Conservation (phyloP, 1,284 basidiomycete genomes). For the Mrakiaceae sp. region DNA sequence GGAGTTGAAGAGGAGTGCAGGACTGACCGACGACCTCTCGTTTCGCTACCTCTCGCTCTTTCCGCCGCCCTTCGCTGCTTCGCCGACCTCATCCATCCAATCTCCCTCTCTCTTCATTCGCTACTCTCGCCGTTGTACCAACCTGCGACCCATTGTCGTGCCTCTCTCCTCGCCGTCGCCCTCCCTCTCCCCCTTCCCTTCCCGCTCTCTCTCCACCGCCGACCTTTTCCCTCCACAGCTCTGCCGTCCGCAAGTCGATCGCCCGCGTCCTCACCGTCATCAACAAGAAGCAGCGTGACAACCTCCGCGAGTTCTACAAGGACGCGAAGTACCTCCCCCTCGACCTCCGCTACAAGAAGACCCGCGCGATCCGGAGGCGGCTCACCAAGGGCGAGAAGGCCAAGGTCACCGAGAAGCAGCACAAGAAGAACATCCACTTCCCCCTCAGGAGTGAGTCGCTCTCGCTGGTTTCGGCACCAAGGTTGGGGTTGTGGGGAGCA, state of each 20-base stretch:
- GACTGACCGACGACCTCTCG: not conserved
- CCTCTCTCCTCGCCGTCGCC: not conserved
- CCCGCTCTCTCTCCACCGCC: conserved; percentile 5
- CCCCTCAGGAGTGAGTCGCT: conserved; percentile 42
- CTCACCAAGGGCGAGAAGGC: conserved; percentile 77
- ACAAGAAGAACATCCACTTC: conserved; percentile 91
- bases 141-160: not conserved
- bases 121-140: not conserved
- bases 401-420: conserved; percentile 76
- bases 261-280: conserved; percentile 97
- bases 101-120: not conserved
- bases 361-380: conserved; percentile 92
- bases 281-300: conserved; percentile 96
- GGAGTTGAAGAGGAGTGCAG: not conserved
- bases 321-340: conserved; percentile 78
- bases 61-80: not conserved
- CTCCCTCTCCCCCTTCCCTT: not conserved
- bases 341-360: conserved; percentile 97
- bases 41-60: not conserved
- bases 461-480: not conserved
- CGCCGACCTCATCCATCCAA: not conserved
- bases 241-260: conserved; percentile 96
- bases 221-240: conserved; percentile 42
- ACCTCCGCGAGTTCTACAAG: conserved; percentile 98
- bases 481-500: not conserved